A percentile compares a stretch with the other conserved stretches of the same genome.
Evolutionary conservation across 768 basidiomycete genomes (phyloP).

Genomic region (Russula sp.): DNA sequence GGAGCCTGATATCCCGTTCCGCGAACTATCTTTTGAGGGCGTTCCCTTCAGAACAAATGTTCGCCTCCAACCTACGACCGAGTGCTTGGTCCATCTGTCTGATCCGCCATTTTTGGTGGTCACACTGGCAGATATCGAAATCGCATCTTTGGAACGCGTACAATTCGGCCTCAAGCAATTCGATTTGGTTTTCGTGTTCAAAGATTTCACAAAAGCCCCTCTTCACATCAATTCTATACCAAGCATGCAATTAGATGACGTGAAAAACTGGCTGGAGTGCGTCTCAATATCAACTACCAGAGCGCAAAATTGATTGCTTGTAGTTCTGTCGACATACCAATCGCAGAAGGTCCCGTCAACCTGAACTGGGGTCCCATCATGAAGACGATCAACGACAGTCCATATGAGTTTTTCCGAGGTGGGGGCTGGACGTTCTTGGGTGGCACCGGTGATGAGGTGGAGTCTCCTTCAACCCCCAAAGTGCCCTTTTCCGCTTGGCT

Average conservation of each 20-base stretch:
- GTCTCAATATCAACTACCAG: slow-evolving; percentile 28
- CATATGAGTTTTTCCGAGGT: slow-evolving; percentile 89
- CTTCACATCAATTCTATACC: slow-evolving; percentile 97
- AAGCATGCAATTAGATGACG: slow-evolving; percentile 83
- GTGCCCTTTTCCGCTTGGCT: neutral
- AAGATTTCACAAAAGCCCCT: slow-evolving; percentile 88
- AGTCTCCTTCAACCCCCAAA: slow-evolving; percentile 7
- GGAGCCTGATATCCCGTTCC: slow-evolving; percentile 94
- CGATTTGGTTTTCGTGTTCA: slow-evolving; percentile 94
- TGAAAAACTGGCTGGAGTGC: slow-evolving; percentile 98
- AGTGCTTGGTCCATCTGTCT: slow-evolving; percentile 91
- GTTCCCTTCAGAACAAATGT: slow-evolving; percentile 95
- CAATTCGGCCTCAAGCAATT: slow-evolving; percentile 96
- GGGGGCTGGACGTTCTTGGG: slow-evolving; percentile 96
- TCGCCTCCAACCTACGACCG: slow-evolving; percentile 91
- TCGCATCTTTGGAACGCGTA: slow-evolving; percentile 94
- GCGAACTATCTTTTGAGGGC: slow-evolving; percentile 94
- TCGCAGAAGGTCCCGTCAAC: slow-evolving; percentile 94
- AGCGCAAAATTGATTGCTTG: slow-evolving; percentile 7
- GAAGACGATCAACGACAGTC: slow-evolving; percentile 97
- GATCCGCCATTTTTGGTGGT: slow-evolving; percentile 96
- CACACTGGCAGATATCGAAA: slow-evolving; percentile 90
- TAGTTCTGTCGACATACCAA: slow-evolving; percentile 94
- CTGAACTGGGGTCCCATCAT: slow-evolving; percentile 98
- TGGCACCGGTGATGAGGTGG: slow-evolving; percentile 56